Evolutionary conservation across 225 moss, liverwort and hornwort genomes (phyloP).

Genomic region (Takakia lepidozioides): DNA sequence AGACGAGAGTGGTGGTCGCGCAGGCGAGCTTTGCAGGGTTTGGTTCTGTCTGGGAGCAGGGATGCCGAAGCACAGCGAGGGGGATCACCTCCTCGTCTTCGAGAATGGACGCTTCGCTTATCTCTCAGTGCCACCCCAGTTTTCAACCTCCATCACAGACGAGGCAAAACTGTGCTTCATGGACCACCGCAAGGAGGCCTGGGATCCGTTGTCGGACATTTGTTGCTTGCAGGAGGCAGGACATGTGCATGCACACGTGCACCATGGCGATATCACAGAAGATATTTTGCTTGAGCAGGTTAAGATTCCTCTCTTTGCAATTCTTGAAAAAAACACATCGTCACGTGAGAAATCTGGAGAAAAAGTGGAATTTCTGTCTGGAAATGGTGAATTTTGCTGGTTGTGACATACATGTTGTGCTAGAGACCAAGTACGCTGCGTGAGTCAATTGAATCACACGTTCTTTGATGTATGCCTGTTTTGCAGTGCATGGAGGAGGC

Average conservation of each 20-base stretch:
- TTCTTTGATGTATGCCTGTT: not conserved
- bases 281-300: conserved; percentile 84
- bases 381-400: too few relatives aligned
- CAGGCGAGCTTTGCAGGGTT: too few relatives aligned
- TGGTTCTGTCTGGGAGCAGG: too few relatives aligned
- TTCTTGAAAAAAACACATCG: too few relatives aligned
- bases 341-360: too few relatives aligned
- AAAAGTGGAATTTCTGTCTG: too few relatives aligned
- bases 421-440: too few relatives aligned
- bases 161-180: conserved; percentile 60
- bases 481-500: conserved; percentile 84
- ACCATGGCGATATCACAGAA: conserved; percentile 64
- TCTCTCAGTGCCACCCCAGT: conserved; percentile 63
- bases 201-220: conserved; percentile 38
- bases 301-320: too few relatives aligned
- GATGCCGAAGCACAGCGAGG: conserved; percentile 42
- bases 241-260: conserved; percentile 84
- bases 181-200: conserved; percentile 41
- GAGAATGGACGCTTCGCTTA: conserved; percentile 60
- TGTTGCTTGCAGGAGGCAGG: conserved; percentile 65
- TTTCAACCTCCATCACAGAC: conserved; percentile 26
- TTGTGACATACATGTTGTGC: too few relatives aligned
- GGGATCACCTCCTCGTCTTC: conserved; percentile 71
- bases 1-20: too few relatives aligned
- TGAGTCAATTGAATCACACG: too few relatives aligned